Evolutionary conservation across 768 basidiomycete species (phyloP).

Genomic region (Tulasnella sp.): DNA sequence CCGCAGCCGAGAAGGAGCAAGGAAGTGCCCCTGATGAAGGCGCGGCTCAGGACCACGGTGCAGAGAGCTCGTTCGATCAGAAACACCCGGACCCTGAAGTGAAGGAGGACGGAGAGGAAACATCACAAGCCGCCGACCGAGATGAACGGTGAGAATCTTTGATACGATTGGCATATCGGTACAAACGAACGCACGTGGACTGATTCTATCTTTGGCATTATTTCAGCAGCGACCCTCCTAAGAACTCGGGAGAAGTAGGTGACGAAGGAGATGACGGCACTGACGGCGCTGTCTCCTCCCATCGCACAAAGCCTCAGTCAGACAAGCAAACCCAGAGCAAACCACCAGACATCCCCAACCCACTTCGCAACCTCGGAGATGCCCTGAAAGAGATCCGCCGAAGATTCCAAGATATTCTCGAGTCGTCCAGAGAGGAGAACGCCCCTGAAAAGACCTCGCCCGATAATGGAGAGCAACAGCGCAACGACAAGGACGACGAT

Average conservation of each 20-base stretch:
- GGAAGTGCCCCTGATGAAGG: background rate
- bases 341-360: slow-evolving; percentile 36
- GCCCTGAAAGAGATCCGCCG: slow-evolving; percentile 69
- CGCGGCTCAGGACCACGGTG: background rate
- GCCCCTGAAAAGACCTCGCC: slow-evolving; percentile 32
- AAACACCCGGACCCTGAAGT: background rate
- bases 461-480: slow-evolving; percentile 32
- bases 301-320: slow-evolving; percentile 18
- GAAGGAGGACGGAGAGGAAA: background rate
- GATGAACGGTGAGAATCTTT: background rate
- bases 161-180: too few relatives aligned
- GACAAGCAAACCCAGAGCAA: background rate
- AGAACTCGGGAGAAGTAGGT: background rate
- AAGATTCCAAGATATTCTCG: slow-evolving; percentile 73
- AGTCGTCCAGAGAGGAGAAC: slow-evolving; percentile 25
- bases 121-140: slow-evolving; percentile 15
- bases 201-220: too few relatives aligned
- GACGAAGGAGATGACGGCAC: background rate
- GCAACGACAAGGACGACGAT: slow-evolving; percentile 12
- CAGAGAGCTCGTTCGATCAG: background rate
- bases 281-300: slow-evolving; percentile 14
- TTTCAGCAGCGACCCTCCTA: background rate
- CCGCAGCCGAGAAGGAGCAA: background rate
- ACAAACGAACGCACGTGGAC: too few relatives aligned
- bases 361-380: slow-evolving; percentile 74